Percentiles rank a stretch among this genome's conserved stretches.
Evolutionary conservation across 106 monocot genomes (phyloP).

Genomic region (Alisma plantagoaquatica): DNA sequence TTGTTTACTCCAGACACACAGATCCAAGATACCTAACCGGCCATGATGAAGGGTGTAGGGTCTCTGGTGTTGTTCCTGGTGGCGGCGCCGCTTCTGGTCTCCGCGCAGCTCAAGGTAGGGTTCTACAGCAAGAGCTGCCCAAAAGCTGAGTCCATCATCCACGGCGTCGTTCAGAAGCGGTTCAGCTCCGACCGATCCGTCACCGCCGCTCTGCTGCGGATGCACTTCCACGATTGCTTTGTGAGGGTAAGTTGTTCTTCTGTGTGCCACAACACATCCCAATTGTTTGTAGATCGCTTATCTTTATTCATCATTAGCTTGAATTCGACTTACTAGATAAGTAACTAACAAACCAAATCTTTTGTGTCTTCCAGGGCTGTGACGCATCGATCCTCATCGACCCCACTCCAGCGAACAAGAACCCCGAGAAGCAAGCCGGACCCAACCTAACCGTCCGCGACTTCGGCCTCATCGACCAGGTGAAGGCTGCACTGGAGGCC

Average conservation of each 20-base stretch:
- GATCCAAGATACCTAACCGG: too few species aligned
- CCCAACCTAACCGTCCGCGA: constrained; percentile 25
- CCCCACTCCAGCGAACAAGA: constrained; percentile 2
- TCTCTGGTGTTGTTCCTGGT: too few species aligned
- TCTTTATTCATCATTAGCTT: too few species aligned
- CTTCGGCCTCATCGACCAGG: constrained; percentile 19
- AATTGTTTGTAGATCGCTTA: too few species aligned
- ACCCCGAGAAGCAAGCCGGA: constrained; percentile 12
- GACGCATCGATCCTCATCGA: constrained; percentile 31
- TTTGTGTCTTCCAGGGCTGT: constrained; percentile 30
- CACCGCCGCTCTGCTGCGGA: background rate
- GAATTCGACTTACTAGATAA: too few species aligned
- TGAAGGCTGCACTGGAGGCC: constrained; percentile 20
- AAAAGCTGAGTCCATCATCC: background rate
- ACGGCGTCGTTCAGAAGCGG: background rate
- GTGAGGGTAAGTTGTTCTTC: background rate
- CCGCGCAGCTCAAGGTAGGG: too few species aligned
- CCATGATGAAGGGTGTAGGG: too few species aligned
- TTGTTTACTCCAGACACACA: too few species aligned
- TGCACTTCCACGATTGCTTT: background rate
- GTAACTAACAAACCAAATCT: too few species aligned
- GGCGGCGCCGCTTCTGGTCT: too few species aligned
- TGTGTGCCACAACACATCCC: background rate
- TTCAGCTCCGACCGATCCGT: too few species aligned
- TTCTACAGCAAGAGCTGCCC: background rate